These are phyloP conservation scores for Cladosporium sp. DNA, from an alignment of 2,329 filamentous ascomycete genomes.

Conservation along the genomic window DNA sequence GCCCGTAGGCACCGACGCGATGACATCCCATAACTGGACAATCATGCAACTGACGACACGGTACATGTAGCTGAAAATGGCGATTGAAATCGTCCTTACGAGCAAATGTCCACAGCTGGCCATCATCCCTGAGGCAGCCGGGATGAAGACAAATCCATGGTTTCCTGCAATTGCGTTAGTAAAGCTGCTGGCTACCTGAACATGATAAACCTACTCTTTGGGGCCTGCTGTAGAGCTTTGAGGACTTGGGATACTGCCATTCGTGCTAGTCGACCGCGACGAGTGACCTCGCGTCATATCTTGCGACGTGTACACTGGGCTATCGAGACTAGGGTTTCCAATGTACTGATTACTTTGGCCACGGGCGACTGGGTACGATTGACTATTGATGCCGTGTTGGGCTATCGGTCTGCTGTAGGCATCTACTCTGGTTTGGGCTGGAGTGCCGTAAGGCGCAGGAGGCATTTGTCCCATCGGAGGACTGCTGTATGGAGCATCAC, in stretches of 20 bases:
- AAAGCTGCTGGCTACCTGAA: neutral
- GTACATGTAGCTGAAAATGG: slow-evolving; percentile 38
- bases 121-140: neutral
- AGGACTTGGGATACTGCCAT: neutral
- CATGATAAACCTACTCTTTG: neutral
- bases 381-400: neutral
- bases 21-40: slow-evolving; percentile 46
- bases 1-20: slow-evolving; percentile 49
- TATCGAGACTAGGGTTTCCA: neutral
- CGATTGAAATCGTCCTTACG: slow-evolving; percentile 50
- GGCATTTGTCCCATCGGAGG: neutral
- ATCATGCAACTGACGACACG: slow-evolving; percentile 34
- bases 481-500: neutral
- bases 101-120: neutral
- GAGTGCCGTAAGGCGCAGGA: neutral
- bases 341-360: neutral
- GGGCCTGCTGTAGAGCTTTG: neutral
- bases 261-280: neutral
- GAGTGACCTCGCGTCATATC: neutral
- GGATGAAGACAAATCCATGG: neutral
- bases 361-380: neutral
- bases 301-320: neutral
- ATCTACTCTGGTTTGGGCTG: neutral
- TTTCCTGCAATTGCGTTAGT: neutral
- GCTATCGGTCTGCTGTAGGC: neutral